Evolutionary conservation across 2,329 filamentous ascomycete genomes (phyloP).

Genomic region (Erysiphe pulchra): DNA sequence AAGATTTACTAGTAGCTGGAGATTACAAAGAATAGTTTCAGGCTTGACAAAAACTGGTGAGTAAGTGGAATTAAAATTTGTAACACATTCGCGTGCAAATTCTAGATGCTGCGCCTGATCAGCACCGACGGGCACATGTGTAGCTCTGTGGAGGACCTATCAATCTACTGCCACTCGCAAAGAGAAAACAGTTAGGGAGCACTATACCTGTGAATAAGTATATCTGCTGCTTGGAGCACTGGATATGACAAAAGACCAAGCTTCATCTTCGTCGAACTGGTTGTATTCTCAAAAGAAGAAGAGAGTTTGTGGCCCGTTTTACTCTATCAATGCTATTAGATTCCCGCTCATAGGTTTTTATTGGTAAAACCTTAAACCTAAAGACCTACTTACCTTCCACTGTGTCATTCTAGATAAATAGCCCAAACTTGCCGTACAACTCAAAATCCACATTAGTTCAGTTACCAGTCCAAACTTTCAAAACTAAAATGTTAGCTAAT

Average conservation of each 20-base stretch:
- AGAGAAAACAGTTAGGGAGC: background rate
- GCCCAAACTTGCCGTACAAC: constrained; percentile 73
- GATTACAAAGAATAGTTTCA: constrained; percentile 43
- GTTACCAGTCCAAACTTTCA: constrained; percentile 13
- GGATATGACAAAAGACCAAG: constrained; percentile 89
- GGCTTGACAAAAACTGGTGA: constrained; percentile 37
- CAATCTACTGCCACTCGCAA: background rate
- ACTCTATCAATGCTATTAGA: background rate
- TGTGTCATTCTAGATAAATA: constrained; percentile 98
- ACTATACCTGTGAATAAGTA: constrained; percentile 51
- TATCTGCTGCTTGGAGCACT: constrained; percentile 82
- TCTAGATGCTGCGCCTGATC: constrained; percentile 89
- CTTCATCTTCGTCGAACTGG: constrained; percentile 38
- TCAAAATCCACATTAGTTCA: constrained; percentile 93
- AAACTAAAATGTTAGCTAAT: background rate
- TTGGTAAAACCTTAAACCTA: too few relatives aligned
- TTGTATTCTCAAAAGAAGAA: background rate
- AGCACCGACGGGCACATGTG: constrained; percentile 88
- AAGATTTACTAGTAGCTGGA: background rate
- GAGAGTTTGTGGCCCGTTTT: background rate
- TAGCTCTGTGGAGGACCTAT: constrained; percentile 31
- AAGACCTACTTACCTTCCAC: constrained; percentile 48
- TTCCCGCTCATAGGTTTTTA: background rate
- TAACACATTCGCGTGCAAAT: constrained; percentile 65
- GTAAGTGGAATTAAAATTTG: constrained; percentile 62